Evolutionary conservation across 257 asterid genomes (phyloP).

Genomic region (Avicennia marina): DNA sequence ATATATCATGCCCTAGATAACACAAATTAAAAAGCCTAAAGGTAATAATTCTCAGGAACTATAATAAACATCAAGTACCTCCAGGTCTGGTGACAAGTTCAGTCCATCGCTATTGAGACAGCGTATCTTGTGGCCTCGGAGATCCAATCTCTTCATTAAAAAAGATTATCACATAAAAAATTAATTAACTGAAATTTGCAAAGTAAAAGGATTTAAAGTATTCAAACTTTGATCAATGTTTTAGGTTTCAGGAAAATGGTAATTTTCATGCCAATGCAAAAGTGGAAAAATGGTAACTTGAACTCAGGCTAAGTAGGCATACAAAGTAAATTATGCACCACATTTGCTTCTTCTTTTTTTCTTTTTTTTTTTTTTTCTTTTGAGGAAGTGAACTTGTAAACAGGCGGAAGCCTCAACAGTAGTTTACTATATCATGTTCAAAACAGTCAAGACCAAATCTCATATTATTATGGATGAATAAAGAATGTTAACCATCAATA

Average conservation of each 20-base stretch:
- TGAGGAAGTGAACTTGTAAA: too few relatives aligned
- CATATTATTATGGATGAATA: constrained; percentile 12
- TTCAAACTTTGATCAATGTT: background rate
- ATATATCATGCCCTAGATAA: background rate
- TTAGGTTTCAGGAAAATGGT: background rate
- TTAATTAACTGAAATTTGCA: constrained; percentile 14
- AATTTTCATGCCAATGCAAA: background rate
- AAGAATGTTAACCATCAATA: constrained; percentile 2
- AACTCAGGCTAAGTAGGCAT: too few relatives aligned
- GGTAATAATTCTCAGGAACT: constrained; percentile 7
- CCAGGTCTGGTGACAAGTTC: constrained; percentile 77
- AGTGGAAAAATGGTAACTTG: background rate
- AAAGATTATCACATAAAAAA: constrained; percentile 5
- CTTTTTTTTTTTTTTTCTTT: too few relatives aligned
- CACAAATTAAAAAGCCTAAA: background rate
- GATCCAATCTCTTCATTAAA: constrained; percentile 84
- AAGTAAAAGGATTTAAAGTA: constrained; percentile 4
- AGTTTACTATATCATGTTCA: constrained; percentile 11
- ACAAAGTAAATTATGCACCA: too few relatives aligned
- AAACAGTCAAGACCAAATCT: background rate
- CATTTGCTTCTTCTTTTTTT: too few relatives aligned
- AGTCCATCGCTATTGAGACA: constrained; percentile 67
- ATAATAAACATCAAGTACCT: constrained; percentile 52
- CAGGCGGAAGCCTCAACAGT: too few relatives aligned
- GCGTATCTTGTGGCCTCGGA: constrained; percentile 90